phyloP scores from a whole-genome alignment of 2,329 filamentous ascomycete genomes.

The Saccharata proteae region DNA sequence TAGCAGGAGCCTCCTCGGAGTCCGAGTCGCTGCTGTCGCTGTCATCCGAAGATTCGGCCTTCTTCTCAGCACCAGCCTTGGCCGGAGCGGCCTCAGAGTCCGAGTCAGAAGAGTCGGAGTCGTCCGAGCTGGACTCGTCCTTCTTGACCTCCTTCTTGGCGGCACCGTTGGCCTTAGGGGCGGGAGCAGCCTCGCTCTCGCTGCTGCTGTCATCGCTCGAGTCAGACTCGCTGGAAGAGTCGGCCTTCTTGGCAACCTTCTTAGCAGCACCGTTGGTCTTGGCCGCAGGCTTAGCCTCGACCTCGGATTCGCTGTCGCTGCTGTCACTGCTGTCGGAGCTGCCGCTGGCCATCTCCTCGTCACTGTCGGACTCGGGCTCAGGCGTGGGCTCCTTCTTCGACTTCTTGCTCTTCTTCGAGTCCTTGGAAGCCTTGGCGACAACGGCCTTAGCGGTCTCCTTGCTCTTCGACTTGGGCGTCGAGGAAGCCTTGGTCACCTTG shows the following conservation, averaged over 20 bases:
- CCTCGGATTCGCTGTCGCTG: slow-evolving; percentile 26
- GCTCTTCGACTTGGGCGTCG: slow-evolving; percentile 53
- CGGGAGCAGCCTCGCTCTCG: slow-evolving; percentile 13
- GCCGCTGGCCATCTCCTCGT: slow-evolving; percentile 22
- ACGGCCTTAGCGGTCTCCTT: slow-evolving; percentile 52
- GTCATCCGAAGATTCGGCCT: slow-evolving; percentile 17
- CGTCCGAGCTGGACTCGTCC: slow-evolving; percentile 6
- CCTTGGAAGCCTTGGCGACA: slow-evolving; percentile 14
- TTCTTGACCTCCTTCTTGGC: slow-evolving; percentile 13
- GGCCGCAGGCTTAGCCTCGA: slow-evolving; percentile 17
- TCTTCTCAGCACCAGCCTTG: slow-evolving; percentile 21
- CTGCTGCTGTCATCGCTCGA: slow-evolving; percentile 4
- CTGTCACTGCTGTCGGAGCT: slow-evolving; percentile 18
- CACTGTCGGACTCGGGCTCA: slow-evolving; percentile 24
- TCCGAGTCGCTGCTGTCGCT: slow-evolving; percentile 23
- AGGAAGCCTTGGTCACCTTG: slow-evolving; percentile 54
- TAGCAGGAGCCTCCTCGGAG: slow-evolving; percentile 3
- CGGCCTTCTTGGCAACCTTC: slow-evolving; percentile 14
- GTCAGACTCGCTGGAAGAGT: slow-evolving; percentile 10
- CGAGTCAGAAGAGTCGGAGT: slow-evolving; percentile 12
- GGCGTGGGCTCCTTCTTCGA: slow-evolving; percentile 35
- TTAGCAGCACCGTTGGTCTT: slow-evolving; percentile 19
- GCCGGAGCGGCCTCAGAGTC: slow-evolving; percentile 14
- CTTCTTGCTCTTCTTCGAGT: slow-evolving; percentile 40
- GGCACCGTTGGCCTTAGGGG: slow-evolving; percentile 19